These are phyloP conservation scores for Pisolithus sp. DNA, from an alignment of 768 basidiomycete species.

Conservation along the genomic window DNA sequence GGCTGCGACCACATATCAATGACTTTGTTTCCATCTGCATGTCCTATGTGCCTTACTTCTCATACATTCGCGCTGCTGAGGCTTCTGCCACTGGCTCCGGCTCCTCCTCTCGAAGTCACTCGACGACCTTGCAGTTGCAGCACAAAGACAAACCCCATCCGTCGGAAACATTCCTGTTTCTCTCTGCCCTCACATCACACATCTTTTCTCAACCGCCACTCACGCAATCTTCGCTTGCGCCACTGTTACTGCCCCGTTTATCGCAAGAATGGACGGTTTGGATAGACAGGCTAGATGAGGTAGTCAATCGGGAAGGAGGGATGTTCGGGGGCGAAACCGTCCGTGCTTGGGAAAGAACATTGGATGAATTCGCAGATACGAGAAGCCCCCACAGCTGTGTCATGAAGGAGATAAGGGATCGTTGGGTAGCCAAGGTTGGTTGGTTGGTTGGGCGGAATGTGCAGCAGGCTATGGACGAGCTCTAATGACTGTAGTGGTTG, in stretches of 20 bases:
- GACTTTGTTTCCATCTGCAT: conserved; percentile 74
- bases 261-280: conserved; percentile 73
- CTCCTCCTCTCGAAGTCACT: conserved; percentile 32
- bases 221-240: conserved; percentile 51
- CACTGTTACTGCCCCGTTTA: conserved; percentile 57
- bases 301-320: conserved; percentile 65
- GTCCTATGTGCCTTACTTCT: conserved; percentile 84
- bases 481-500: conserved; percentile 4
- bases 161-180: conserved; percentile 65
- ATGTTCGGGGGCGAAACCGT: conserved; percentile 78
- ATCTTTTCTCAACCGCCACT: conserved; percentile 63
- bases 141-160: conserved; percentile 67
- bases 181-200: conserved; percentile 62
- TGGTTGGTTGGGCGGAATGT: conserved; percentile 59
- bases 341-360: conserved; percentile 56
- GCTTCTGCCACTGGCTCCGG: conserved; percentile 15
- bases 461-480: conserved; percentile 26
- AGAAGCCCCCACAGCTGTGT: conserved; percentile 38
- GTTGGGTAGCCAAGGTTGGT: conserved; percentile 69
- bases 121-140: conserved; percentile 40
- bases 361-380: conserved; percentile 60
- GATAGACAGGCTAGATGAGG: conserved; percentile 61
- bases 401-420: conserved; percentile 47
- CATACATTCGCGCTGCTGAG: conserved; percentile 39
- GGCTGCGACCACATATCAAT: conserved; percentile 65